Percentiles rank a stretch among this genome's conserved stretches.
Conservation (phyloP, 805 yeast genomes). For the Candida boleticola region DNA sequence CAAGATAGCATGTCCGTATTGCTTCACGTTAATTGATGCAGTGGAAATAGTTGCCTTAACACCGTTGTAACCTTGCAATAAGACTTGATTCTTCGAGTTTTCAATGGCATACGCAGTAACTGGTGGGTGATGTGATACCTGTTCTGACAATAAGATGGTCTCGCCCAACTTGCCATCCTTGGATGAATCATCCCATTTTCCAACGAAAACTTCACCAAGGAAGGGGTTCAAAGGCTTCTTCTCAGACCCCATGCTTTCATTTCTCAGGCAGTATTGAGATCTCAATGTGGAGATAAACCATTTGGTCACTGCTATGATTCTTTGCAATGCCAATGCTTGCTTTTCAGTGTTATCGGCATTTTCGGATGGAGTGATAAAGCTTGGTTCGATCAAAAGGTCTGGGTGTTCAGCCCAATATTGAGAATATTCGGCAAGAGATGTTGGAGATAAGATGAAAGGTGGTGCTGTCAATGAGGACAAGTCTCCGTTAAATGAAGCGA, state of each 20-base stretch:
- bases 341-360: constrained; percentile 31
- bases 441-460: constrained; percentile 90
- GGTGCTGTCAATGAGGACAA: constrained; percentile 94
- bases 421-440: constrained; percentile 85
- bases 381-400: constrained; percentile 75
- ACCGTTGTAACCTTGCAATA: constrained; percentile 86
- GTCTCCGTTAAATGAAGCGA: constrained; percentile 92
- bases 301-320: constrained; percentile 78
- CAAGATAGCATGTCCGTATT: constrained; percentile 85
- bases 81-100: constrained; percentile 67
- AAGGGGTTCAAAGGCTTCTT: constrained; percentile 97
- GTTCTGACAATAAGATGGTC: constrained; percentile 79
- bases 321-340: constrained; percentile 50
- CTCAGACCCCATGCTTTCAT: constrained; percentile 89
- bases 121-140: constrained; percentile 97
- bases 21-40: constrained; percentile 78
- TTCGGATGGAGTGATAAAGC: constrained; percentile 44
- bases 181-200: constrained; percentile 70
- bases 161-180: constrained; percentile 60
- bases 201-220: constrained; percentile 90
- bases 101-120: constrained; percentile 86
- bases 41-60: constrained; percentile 81
- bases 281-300: constrained; percentile 92
- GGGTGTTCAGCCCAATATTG: constrained; percentile 97
- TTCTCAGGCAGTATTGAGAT: constrained; percentile 91